A percentile compares a stretch with the other conserved stretches of the same genome.
Evolutionary conservation across 1,139 yeast species (phyloP).

Genomic region (Debaryomyces fabryi): DNA sequence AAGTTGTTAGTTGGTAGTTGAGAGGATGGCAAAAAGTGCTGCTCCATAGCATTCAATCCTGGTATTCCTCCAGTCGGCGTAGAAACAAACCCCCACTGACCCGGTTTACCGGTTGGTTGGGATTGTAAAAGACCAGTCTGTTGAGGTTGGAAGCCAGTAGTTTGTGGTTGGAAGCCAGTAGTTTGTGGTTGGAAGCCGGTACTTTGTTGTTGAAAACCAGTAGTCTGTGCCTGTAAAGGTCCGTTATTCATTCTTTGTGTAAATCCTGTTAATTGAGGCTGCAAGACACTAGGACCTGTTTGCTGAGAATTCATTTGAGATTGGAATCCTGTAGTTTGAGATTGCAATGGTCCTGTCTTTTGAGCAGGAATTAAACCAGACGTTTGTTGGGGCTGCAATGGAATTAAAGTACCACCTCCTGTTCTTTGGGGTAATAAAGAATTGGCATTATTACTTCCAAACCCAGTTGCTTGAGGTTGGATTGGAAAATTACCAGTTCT

Average conservation of each 20-base stretch:
- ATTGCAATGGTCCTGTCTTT: slow-evolving; percentile 27
- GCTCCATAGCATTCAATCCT: slow-evolving; percentile 73
- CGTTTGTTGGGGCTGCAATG: slow-evolving; percentile 53
- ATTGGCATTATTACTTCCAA: slow-evolving; percentile 10
- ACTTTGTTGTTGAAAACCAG: too few relatives aligned
- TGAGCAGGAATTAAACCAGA: slow-evolving; percentile 50
- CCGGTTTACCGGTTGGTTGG: slow-evolving; percentile 74
- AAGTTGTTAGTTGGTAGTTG: slow-evolving; percentile 45
- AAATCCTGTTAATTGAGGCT: slow-evolving; percentile 13
- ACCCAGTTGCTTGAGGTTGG: slow-evolving; percentile 24
- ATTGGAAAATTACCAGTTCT: slow-evolving; percentile 28
- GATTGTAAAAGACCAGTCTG: slow-evolving; percentile 44
- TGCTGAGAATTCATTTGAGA: slow-evolving; percentile 19
- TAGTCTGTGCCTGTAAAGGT: slow-evolving; percentile 27
- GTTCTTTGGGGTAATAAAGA: slow-evolving; percentile 42
- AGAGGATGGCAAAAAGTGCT: slow-evolving; percentile 72
- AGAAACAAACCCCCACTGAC: slow-evolving; percentile 81
- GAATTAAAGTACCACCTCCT: slow-evolving; percentile 47
- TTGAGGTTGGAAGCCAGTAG: slow-evolving; percentile 32
- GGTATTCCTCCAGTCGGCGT: slow-evolving; percentile 76
- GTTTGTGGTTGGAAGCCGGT: slow-evolving; percentile 43
- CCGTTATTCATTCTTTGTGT: background rate
- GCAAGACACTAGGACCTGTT: slow-evolving; percentile 23
- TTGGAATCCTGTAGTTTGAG: slow-evolving; percentile 16
- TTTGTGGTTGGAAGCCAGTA: slow-evolving; percentile 30